These are phyloP conservation scores for Candida freyschussii DNA, from an alignment of 1,139 yeast species.

Conservation along the genomic window DNA sequence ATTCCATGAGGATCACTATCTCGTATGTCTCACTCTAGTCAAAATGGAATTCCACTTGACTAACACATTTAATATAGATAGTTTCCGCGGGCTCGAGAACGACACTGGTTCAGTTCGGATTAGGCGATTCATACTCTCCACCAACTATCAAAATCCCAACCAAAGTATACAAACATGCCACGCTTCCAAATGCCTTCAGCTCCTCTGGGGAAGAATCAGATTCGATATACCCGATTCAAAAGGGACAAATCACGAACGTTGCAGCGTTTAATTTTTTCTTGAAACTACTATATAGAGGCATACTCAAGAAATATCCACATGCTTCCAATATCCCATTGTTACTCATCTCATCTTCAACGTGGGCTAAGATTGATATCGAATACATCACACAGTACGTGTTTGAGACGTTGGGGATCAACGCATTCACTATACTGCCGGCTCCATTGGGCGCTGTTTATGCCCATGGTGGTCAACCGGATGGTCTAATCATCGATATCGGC, in stretches of 20 bases:
- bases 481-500: slow-evolving; percentile 81
- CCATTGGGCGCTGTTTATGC: slow-evolving; percentile 75
- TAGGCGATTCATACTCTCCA: slow-evolving; percentile 73
- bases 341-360: slow-evolving; percentile 57
- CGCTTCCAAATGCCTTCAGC: slow-evolving; percentile 36
- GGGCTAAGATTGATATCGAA: slow-evolving; percentile 70
- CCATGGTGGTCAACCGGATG: slow-evolving; percentile 52
- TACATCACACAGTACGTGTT: slow-evolving; percentile 67
- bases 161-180: slow-evolving; percentile 54
- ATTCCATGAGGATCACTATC: slow-evolving; percentile 39
- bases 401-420: slow-evolving; percentile 69
- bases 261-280: slow-evolving; percentile 69
- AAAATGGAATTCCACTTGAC: too few species aligned
- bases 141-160: slow-evolving; percentile 77
- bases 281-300: slow-evolving; percentile 54
- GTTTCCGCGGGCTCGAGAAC: slow-evolving; percentile 77
- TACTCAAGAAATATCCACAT: slow-evolving; percentile 46
- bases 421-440: slow-evolving; percentile 64
- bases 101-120: slow-evolving; percentile 76
- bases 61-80: slow-evolving; percentile 39
- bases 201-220: slow-evolving; percentile 38
- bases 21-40: slow-evolving; percentile 21
- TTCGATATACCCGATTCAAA: slow-evolving; percentile 57
- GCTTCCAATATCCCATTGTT: slow-evolving; percentile 49
- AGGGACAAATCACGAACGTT: slow-evolving; percentile 60